Conservation (phyloP, 768 basidiomycete genomes). For the Mycena vitilis region DNA sequence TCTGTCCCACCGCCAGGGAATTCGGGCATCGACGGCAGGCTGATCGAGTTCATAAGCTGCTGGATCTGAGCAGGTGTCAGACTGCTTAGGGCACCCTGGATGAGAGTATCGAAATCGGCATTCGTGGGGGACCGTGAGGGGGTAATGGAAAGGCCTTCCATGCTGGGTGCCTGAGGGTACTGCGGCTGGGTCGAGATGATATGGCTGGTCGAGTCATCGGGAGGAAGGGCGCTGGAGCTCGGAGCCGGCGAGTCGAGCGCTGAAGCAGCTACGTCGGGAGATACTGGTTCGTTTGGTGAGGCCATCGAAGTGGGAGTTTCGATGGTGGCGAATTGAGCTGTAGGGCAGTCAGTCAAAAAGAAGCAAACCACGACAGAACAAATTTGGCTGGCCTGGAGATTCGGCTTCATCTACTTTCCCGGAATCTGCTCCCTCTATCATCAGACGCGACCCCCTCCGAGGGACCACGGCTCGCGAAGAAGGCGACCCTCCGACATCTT, state of each 20-base stretch:
- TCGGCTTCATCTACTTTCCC: conserved; percentile 58
- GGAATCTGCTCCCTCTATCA: conserved; percentile 70
- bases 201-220: conserved; percentile 35
- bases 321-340: conserved; percentile 32
- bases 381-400: conserved; percentile 35
- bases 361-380: conserved; percentile 21
- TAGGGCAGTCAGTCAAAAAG: conserved; percentile 6
- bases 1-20: conserved; percentile 37
- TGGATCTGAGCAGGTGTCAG: conserved; percentile 70
- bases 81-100: conserved; percentile 64
- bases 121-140: conserved; percentile 40
- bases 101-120: conserved; percentile 55
- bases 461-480: conserved; percentile 59
- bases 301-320: conserved; percentile 31
- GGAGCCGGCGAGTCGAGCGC: conserved; percentile 28
- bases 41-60: conserved; percentile 62
- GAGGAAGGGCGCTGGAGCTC: conserved; percentile 39
- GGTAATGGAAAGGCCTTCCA: conserved; percentile 41
- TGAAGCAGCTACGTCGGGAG: conserved; percentile 19
- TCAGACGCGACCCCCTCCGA: conserved; percentile 64
- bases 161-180: conserved; percentile 30
- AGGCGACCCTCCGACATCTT: conserved; percentile 43
- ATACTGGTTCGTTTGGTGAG: conserved; percentile 30
- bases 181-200: conserved; percentile 29
- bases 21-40: conserved; percentile 48